Evolutionary conservation across 2,329 filamentous ascomycete genomes (phyloP).

Genomic region (Aspergillus unguis): DNA sequence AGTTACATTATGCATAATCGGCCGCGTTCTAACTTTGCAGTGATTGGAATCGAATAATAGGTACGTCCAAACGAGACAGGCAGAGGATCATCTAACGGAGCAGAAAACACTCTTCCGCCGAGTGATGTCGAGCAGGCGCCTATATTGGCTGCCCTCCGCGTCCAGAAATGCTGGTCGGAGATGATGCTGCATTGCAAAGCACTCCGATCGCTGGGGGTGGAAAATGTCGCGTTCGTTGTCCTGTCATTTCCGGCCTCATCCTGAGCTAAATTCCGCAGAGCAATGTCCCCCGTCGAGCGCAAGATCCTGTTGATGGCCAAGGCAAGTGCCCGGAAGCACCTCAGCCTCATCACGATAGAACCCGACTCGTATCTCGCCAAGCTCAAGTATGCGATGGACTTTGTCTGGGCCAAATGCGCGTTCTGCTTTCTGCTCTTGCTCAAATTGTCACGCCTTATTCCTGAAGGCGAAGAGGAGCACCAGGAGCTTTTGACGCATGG

Average conservation of each 20-base stretch:
- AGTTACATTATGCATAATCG: background rate
- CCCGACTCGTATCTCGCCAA: conserved; percentile 49
- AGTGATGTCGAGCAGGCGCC: conserved; percentile 34
- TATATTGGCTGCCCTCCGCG: conserved; percentile 46
- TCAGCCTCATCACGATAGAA: conserved; percentile 48
- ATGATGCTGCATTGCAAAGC: conserved; percentile 54
- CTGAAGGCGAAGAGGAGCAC: conserved; percentile 40
- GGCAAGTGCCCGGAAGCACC: conserved; percentile 49
- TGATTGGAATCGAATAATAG: conserved; percentile 38
- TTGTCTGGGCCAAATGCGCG: conserved; percentile 58
- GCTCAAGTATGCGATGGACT: conserved; percentile 55
- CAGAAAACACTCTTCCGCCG: conserved; percentile 27
- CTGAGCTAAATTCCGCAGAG: conserved; percentile 16
- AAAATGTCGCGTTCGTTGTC: conserved; percentile 44
- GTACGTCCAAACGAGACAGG: conserved; percentile 17
- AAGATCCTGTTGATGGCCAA: conserved; percentile 52
- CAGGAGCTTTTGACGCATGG: conserved; percentile 44
- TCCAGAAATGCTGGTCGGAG: conserved; percentile 55
- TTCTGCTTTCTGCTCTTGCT: conserved; percentile 57
- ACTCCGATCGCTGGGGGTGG: conserved; percentile 47
- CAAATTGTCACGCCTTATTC: conserved; percentile 51
- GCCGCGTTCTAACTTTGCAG: conserved; percentile 17
- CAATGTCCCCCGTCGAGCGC: conserved; percentile 50
- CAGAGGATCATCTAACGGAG: background rate
- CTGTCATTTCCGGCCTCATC: background rate